These are phyloP conservation scores for Neckera pumila DNA, from an alignment of 225 moss, liverwort and hornwort species.

Conservation along the genomic window DNA sequence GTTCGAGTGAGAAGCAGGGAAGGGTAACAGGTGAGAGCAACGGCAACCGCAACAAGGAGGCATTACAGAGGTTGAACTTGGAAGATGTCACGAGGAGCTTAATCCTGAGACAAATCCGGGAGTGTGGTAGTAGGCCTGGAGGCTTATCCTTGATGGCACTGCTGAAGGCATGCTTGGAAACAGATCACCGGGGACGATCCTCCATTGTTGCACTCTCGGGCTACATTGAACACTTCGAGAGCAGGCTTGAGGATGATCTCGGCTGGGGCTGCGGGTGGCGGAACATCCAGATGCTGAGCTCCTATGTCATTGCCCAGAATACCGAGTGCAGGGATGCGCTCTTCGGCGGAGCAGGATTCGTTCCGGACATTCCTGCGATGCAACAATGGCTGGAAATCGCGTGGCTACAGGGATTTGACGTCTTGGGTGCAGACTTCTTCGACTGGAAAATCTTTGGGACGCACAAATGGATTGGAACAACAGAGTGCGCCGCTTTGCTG, in stretches of 20 bases:
- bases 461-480: constrained; percentile 71
- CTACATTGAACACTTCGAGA: constrained; percentile 59
- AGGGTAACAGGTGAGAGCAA: not conserved
- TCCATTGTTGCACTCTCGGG: constrained; percentile 27
- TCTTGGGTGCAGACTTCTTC: constrained; percentile 43
- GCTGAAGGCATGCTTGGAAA: constrained; percentile 30
- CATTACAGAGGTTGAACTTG: not conserved
- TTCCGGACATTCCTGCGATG: constrained; percentile 58
- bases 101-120: constrained; percentile 42
- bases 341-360: constrained; percentile 60
- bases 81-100: constrained; percentile 25
- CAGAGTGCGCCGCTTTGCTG: constrained; percentile 66
- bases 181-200: not conserved
- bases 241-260: constrained; percentile 36
- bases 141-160: not conserved
- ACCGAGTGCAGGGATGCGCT: constrained; percentile 25
- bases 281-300: constrained; percentile 70
- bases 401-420: constrained; percentile 56
- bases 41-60: constrained; percentile 5
- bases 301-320: constrained; percentile 24
- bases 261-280: constrained; percentile 90
- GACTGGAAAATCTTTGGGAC: constrained; percentile 56
- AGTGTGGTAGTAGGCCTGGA: not conserved
- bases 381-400: constrained; percentile 73
- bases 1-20: not conserved